Percentiles rank a stretch among this genome's conserved stretches.
These are phyloP conservation scores for Breynia disticha DNA, from an alignment of 441 rosid species.

Conservation along the genomic window DNA sequence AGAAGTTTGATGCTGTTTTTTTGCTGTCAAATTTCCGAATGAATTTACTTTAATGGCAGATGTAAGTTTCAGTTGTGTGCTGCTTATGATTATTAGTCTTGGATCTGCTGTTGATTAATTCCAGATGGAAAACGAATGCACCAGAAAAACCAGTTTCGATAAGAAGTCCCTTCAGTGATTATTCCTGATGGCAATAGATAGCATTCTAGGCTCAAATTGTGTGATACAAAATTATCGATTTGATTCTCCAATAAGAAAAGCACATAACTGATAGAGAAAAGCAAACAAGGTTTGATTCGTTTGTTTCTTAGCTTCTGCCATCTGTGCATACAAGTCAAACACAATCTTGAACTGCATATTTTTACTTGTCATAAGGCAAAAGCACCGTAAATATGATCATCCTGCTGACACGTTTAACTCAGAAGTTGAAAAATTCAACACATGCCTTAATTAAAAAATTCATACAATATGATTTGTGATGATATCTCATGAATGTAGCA, in stretches of 20 bases:
- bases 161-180: no score
- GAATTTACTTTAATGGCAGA: no score
- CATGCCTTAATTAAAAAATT: conserved; percentile 5
- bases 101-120: no score
- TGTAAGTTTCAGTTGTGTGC: no score
- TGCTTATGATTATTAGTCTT: no score
- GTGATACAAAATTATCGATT: conserved; percentile 1
- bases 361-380: conserved; percentile 1
- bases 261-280: background rate
- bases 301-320: conserved; percentile 15
- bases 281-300: background rate
- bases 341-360: conserved; percentile 10
- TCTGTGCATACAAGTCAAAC: conserved; percentile 16
- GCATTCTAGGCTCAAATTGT: background rate
- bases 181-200: no score
- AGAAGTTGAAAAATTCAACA: conserved; percentile 11
- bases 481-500: conserved; percentile 18
- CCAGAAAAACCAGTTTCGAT: no score
- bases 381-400: conserved; percentile 10
- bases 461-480: conserved; percentile 7
- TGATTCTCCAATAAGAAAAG: background rate
- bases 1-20: no score
- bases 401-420: conserved; percentile 6
- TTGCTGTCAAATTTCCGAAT: no score
- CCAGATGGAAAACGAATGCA: no score